Evolutionary conservation across 2,329 filamentous ascomycete genomes (phyloP).

Genomic region (Fusarium sp.): DNA sequence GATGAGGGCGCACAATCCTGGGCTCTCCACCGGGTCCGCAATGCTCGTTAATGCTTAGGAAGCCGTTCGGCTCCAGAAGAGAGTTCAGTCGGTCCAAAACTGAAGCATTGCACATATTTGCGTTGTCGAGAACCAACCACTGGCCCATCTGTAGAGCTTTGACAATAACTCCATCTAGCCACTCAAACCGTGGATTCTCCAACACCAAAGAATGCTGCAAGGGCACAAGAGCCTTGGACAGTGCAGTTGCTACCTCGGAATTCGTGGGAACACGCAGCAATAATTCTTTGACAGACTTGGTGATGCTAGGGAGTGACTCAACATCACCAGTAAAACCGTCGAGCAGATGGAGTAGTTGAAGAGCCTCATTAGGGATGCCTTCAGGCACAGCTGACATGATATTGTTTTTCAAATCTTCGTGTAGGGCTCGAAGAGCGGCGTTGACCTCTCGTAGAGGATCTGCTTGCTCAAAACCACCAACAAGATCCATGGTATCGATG

Average conservation of each 20-base stretch:
- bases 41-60: conserved; percentile 92
- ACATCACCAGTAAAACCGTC: conserved; percentile 52
- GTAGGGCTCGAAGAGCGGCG: conserved; percentile 59
- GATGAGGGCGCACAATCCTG: conserved; percentile 80
- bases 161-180: conserved; percentile 93
- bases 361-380: conserved; percentile 56
- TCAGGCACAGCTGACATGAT: conserved; percentile 60
- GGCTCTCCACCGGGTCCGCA: conserved; percentile 83
- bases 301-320: conserved; percentile 51
- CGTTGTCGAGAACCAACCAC: conserved; percentile 96
- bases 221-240: conserved; percentile 60
- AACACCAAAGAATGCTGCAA: conserved; percentile 64
- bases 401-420: conserved; percentile 60
- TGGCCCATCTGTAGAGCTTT: conserved; percentile 85
- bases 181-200: conserved; percentile 86
- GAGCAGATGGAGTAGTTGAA: conserved; percentile 63
- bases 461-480: conserved; percentile 95
- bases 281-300: conserved; percentile 52
- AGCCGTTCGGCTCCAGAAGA: conserved; percentile 87
- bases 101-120: conserved; percentile 94
- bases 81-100: conserved; percentile 96
- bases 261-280: conserved; percentile 53
- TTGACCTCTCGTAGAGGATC: conserved; percentile 80
- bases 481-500: conserved; percentile 95
- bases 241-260: conserved; percentile 57